Percentiles rank a stretch among this genome's conserved stretches.
Conservation (phyloP, 495 filamentous ascomycete species). For the Podospora tetraspora region DNA sequence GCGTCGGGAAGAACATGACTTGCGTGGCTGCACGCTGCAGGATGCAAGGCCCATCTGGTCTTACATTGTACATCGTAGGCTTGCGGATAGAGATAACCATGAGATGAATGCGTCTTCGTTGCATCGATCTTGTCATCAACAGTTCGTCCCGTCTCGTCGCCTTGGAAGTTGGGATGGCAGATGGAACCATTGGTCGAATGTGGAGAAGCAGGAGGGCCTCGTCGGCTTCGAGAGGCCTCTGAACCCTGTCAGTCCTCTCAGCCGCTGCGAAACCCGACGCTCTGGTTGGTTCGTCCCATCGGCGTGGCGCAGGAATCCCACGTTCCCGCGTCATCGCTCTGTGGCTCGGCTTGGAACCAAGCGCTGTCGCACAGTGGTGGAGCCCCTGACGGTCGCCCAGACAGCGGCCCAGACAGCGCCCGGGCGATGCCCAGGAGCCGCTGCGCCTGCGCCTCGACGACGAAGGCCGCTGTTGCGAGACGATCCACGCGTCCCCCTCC, state of each 20-base stretch:
- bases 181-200: neutral
- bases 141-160: neutral
- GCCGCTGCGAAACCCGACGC: constrained; percentile 9
- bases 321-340: constrained; percentile 9
- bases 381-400: neutral
- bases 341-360: constrained; percentile 3
- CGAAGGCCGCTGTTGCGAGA: constrained; percentile 13
- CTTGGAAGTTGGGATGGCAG: neutral
- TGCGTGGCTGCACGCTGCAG: neutral
- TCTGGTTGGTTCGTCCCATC: constrained; percentile 13
- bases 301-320: constrained; percentile 8
- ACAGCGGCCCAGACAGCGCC: constrained; percentile 1
- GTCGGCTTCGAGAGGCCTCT: neutral
- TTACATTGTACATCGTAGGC: neutral
- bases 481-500: constrained; percentile 9
- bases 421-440: neutral
- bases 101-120: neutral
- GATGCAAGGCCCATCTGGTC: neutral
- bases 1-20: neutral
- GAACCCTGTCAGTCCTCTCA: neutral
- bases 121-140: neutral
- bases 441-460: constrained; percentile 9
- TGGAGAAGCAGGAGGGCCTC: neutral
- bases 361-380: neutral
- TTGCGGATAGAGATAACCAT: neutral